Percentiles rank a stretch among this genome's conserved stretches.
phyloP scores from a whole-genome alignment of 108 stramenopile species.

The Discostella pseudostelligera region DNA sequence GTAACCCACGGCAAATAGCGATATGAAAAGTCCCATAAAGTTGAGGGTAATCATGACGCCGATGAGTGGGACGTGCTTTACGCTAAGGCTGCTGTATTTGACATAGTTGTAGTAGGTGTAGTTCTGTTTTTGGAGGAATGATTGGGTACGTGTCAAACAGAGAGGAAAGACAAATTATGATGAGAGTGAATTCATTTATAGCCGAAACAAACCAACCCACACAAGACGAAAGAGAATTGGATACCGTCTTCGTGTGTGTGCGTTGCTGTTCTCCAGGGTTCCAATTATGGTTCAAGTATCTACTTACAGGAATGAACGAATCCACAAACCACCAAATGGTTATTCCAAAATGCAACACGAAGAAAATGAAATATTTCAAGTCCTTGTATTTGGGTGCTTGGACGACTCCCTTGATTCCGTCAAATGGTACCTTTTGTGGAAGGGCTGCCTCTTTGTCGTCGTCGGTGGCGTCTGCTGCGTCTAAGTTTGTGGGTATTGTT shows the following conservation, averaged over 20 bases:
- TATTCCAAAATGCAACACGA: not conserved
- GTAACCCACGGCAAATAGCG: constrained; percentile 1
- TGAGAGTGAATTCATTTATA: too few species aligned
- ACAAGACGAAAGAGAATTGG: too few species aligned
- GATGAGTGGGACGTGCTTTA: not conserved
- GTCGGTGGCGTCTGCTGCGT: not conserved
- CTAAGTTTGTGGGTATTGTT: not conserved
- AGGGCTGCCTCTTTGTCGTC: not conserved
- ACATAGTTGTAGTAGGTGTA: not conserved
- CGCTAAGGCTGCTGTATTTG: not conserved
- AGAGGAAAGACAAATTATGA: too few species aligned
- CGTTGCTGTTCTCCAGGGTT: too few species aligned
- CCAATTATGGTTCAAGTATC: too few species aligned
- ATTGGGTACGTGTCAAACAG: too few species aligned
- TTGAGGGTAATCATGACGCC: not conserved
- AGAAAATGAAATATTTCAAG: not conserved
- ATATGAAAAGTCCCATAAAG: not conserved
- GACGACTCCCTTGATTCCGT: constrained; percentile 3
- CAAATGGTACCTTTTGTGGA: not conserved
- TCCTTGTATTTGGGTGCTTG: constrained; percentile 9
- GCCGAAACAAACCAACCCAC: too few species aligned
- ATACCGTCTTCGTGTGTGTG: too few species aligned
- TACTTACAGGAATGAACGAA: not conserved
- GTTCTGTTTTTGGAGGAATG: not conserved
- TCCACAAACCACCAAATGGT: not conserved